A percentile compares a stretch with the other conserved stretches of the same genome.
Evolutionary conservation across 148 eudicot genomes (phyloP).

Genomic region (Amaranthus cruentus): DNA sequence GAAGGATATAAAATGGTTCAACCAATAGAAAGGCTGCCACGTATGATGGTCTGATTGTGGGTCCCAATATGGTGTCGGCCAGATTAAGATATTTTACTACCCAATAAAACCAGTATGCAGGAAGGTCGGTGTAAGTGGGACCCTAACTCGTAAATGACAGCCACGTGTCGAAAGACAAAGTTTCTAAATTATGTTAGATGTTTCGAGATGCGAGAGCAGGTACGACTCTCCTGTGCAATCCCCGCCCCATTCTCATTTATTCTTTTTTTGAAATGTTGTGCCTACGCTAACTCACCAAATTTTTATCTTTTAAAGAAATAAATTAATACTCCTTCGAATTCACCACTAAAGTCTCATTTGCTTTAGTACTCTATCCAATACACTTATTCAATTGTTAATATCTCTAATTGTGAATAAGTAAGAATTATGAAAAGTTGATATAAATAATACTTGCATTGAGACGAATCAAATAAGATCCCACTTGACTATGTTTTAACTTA

Average conservation of each 20-base stretch:
- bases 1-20: too few species aligned
- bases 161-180: conserved; percentile 12
- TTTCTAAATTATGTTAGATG: neutral
- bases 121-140: conserved; percentile 27
- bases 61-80: conserved; percentile 23
- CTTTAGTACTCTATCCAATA: too few species aligned
- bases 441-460: too few species aligned
- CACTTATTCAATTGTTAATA: too few species aligned
- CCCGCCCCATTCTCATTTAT: neutral
- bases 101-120: neutral
- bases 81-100: neutral
- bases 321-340: too few species aligned
- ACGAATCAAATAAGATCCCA: too few species aligned
- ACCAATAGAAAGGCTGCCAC: conserved; percentile 19
- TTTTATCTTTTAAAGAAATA: too few species aligned
- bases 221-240: neutral
- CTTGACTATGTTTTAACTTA: too few species aligned
- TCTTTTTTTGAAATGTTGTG: neutral
- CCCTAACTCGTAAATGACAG: neutral
- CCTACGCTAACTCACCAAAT: too few species aligned
- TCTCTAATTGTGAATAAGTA: too few species aligned
- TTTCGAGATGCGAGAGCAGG: conserved; percentile 21
- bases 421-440: too few species aligned
- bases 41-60: conserved; percentile 25
- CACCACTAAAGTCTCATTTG: too few species aligned